Conservation (phyloP, 306 rosid species). For the Arachis stenosperma region DNA sequence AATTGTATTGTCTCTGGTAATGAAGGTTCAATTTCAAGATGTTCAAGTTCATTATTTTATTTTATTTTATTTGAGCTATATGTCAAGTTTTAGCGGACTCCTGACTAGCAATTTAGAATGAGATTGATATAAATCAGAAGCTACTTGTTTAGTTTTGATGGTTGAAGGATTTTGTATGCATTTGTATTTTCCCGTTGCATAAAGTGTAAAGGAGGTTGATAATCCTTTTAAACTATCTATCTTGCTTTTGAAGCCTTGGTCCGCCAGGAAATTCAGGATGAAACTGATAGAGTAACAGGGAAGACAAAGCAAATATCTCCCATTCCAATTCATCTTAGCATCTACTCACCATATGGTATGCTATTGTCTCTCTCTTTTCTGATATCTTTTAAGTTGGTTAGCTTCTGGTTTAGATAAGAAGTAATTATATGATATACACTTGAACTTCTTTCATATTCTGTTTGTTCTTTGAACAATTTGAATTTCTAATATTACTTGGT, state of each 20-base stretch:
- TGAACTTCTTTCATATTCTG: not conserved
- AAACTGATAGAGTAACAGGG: slow-evolving; percentile 89
- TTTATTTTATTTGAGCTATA: too few species aligned
- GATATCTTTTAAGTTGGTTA: slow-evolving; percentile 3
- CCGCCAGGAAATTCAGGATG: slow-evolving; percentile 91
- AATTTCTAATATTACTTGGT: not conserved
- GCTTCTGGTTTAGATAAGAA: slow-evolving; percentile 14
- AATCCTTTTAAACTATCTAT: slow-evolving; percentile 24
- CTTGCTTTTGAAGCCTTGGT: slow-evolving; percentile 64
- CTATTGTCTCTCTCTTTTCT: not conserved
- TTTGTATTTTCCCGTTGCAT: slow-evolving; percentile 3
- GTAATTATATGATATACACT: slow-evolving; percentile 8
- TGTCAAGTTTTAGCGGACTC: slow-evolving; percentile 15
- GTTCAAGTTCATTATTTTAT: too few species aligned
- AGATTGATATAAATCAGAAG: slow-evolving; percentile 6
- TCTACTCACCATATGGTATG: slow-evolving; percentile 87
- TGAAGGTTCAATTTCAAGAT: slow-evolving; percentile 14
- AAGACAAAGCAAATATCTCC: slow-evolving; percentile 88
- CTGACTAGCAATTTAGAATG: slow-evolving; percentile 24
- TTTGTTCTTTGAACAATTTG: slow-evolving; percentile 26
- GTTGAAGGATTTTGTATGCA: slow-evolving; percentile 9
- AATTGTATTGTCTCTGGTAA: not conserved
- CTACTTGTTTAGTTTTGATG: not conserved
- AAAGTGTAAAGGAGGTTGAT: slow-evolving; percentile 5
- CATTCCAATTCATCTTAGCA: slow-evolving; percentile 94